These are phyloP conservation scores for Epichloe aotearoae DNA, from an alignment of 2,329 filamentous ascomycete genomes.

Conservation along the genomic window DNA sequence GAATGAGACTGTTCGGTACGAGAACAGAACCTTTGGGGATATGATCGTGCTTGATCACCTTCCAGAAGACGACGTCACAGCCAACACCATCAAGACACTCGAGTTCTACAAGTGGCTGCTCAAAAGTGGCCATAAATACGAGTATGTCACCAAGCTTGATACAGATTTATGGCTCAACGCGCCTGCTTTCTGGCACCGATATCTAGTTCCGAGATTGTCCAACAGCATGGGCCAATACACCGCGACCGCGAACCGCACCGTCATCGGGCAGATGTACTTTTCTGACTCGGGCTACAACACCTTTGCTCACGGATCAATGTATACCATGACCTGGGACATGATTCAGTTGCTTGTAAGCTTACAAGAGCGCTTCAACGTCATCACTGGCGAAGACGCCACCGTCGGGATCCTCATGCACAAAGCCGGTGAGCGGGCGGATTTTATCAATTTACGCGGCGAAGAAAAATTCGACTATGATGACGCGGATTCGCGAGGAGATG, in stretches of 20 bases:
- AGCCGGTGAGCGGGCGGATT: conserved; percentile 11
- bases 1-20: conserved; percentile 13
- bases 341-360: conserved; percentile 14
- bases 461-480: conserved; percentile 21
- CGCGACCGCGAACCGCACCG: conserved; percentile 12
- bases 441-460: conserved; percentile 16
- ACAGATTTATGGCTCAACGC: conserved; percentile 21
- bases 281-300: conserved; percentile 12
- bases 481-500: conserved; percentile 14
- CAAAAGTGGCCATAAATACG: conserved; percentile 11
- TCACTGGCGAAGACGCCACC: conserved; percentile 19
- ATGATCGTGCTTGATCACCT: conserved; percentile 21
- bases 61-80: conserved; percentile 17
- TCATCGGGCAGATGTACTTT: conserved; percentile 18
- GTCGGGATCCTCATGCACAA: conserved; percentile 17
- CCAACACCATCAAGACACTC: conserved; percentile 21
- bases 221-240: conserved; percentile 4
- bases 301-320: conserved; percentile 21
- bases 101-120: conserved; percentile 20
- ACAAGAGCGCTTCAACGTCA: conserved; percentile 13
- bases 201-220: conserved; percentile 13
- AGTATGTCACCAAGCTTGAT: conserved; percentile 21
- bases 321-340: conserved; percentile 21
- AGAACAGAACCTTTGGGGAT: conserved; percentile 21
- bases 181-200: conserved; percentile 18